These are phyloP conservation scores for Paradendryphiella salina DNA, from an alignment of 2,329 filamentous ascomycete species.

Conservation along the genomic window DNA sequence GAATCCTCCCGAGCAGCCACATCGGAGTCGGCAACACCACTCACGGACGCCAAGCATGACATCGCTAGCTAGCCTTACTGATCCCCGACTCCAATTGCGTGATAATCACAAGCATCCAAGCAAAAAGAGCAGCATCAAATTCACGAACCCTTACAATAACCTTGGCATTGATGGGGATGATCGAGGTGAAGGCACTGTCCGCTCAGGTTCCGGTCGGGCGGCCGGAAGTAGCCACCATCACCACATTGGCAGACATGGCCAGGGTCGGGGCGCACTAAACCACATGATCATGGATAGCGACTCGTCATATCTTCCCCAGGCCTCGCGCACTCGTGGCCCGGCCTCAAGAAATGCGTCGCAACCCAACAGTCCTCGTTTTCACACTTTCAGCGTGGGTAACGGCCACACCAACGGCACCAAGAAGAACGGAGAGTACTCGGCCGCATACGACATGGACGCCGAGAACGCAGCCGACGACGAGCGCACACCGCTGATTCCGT, in stretches of 20 bases:
- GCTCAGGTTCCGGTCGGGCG: conserved; percentile 50
- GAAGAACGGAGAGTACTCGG: conserved; percentile 65
- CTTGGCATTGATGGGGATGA: conserved; percentile 57
- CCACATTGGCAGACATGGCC: conserved; percentile 77
- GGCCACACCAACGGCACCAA: conserved; percentile 48
- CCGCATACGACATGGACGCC: conserved; percentile 79
- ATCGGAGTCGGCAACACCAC: conserved; percentile 74
- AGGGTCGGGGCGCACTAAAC: conserved; percentile 70
- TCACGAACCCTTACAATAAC: conserved; percentile 73
- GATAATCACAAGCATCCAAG: conserved; percentile 66
- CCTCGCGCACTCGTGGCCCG: conserved; percentile 63
- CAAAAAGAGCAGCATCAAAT: conserved; percentile 94
- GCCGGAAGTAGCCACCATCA: conserved; percentile 73
- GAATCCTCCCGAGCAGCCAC: conserved; percentile 71
- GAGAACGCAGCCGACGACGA: conserved; percentile 81
- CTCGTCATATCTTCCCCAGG: conserved; percentile 66
- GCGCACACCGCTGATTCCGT: conserved; percentile 75
- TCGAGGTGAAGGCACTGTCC: conserved; percentile 45
- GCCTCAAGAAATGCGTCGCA: conserved; percentile 66
- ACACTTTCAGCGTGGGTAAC: conserved; percentile 51
- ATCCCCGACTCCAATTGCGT: conserved; percentile 58
- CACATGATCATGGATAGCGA: conserved; percentile 62
- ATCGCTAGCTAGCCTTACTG: conserved; percentile 71
- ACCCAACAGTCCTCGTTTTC: conserved; percentile 67
- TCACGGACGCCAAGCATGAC: conserved; percentile 94